phyloP scores from a whole-genome alignment of 1,284 basidiomycete genomes.

The Tilletia horrida region DNA sequence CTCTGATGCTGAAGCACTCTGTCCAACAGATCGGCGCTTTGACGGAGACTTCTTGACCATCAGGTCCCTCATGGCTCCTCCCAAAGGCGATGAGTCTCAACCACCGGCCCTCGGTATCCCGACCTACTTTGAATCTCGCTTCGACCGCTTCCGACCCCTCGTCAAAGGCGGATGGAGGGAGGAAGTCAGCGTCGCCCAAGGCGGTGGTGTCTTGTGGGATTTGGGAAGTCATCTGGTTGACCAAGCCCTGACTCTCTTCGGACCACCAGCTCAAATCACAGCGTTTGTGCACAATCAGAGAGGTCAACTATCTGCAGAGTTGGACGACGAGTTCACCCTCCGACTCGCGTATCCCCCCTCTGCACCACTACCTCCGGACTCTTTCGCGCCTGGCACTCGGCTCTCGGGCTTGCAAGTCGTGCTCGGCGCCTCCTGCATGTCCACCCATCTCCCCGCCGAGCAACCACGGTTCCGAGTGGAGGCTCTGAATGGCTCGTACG shows the following conservation, averaged over 20 bases:
- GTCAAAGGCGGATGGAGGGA: constrained; percentile 53
- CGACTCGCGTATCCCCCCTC: constrained; percentile 40
- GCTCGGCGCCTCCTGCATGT: constrained; percentile 45
- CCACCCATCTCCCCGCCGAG: constrained; percentile 44
- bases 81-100: constrained; percentile 24
- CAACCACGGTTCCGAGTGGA: constrained; percentile 47
- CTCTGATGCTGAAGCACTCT: no score
- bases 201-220: constrained; percentile 52
- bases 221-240: constrained; percentile 50
- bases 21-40: constrained; percentile 38
- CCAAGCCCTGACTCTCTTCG: constrained; percentile 47
- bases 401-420: constrained; percentile 40
- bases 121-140: constrained; percentile 46
- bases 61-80: constrained; percentile 36
- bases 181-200: constrained; percentile 35
- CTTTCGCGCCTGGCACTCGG: constrained; percentile 35
- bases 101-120: constrained; percentile 46
- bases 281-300: constrained; percentile 45
- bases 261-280: constrained; percentile 42
- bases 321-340: constrained; percentile 53
- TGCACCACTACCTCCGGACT: constrained; percentile 35
- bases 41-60: constrained; percentile 52
- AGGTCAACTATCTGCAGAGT: constrained; percentile 33
- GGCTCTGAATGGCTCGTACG: constrained; percentile 45
- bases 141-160: constrained; percentile 50